phyloP scores from a whole-genome alignment of 1,284 basidiomycete genomes.

The Stygiomarasmius scandens region DNA sequence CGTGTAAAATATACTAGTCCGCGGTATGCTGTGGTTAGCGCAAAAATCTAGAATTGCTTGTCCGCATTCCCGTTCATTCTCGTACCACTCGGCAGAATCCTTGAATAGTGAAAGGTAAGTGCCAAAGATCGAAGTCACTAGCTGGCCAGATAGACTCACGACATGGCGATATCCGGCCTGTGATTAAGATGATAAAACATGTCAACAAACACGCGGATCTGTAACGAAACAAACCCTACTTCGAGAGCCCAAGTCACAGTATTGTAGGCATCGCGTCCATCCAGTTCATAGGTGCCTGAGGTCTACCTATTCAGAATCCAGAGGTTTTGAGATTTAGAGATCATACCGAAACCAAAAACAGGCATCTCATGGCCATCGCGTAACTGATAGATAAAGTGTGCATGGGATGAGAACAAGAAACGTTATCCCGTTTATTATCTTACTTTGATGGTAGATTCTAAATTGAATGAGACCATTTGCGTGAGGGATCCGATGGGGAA shows the following conservation, averaged over 20 bases:
- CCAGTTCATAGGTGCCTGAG: slow-evolving; percentile 69
- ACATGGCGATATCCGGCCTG: slow-evolving; percentile 70
- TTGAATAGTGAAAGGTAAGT: slow-evolving; percentile 23
- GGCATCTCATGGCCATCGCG: slow-evolving; percentile 67
- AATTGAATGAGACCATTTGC: neutral
- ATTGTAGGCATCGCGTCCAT: slow-evolving; percentile 56
- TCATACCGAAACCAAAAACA: slow-evolving; percentile 63
- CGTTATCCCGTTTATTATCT: neutral
- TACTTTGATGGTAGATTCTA: slow-evolving; percentile 2
- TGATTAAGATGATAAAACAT: neutral
- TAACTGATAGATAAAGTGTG: slow-evolving; percentile 38
- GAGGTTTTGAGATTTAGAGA: slow-evolving; percentile 1
- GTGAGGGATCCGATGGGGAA: neutral
- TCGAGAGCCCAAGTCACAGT: slow-evolving; percentile 66
- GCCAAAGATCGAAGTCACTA: slow-evolving; percentile 4
- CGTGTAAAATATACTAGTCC: slow-evolving; percentile 66
- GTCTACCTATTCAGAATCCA: slow-evolving; percentile 13
- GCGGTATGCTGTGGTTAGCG: slow-evolving; percentile 44
- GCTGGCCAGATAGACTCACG: slow-evolving; percentile 43
- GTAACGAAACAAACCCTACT: slow-evolving; percentile 34
- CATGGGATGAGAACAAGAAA: neutral
- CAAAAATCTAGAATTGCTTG: slow-evolving; percentile 63
- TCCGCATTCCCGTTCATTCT: slow-evolving; percentile 68
- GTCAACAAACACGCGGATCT: neutral
- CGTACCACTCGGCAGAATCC: slow-evolving; percentile 69